Evolutionary conservation across 164 flowering plant genomes (phyloP).

Genomic region (Saururus chinensis): DNA sequence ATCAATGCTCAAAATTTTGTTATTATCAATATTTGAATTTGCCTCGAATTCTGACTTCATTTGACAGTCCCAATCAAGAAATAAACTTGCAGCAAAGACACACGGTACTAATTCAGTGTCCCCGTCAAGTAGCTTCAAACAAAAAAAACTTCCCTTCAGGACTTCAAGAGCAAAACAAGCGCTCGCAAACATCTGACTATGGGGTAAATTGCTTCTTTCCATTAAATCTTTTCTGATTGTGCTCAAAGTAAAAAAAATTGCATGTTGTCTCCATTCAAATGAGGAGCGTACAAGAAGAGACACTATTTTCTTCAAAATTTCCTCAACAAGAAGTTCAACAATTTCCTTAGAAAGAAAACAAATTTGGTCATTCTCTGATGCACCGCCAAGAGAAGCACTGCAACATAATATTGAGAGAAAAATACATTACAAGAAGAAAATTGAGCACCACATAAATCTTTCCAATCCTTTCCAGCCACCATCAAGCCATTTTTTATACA

Average conservation of each 20-base stretch:
- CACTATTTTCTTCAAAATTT: slow-evolving; percentile 31
- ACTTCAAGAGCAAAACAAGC: slow-evolving; percentile 64
- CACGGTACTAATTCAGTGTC: slow-evolving; percentile 38
- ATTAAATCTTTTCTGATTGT: slow-evolving; percentile 9
- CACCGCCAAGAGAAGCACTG: slow-evolving; percentile 83
- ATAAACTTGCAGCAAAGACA: slow-evolving; percentile 47
- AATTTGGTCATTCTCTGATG: slow-evolving; percentile 26
- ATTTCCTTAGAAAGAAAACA: slow-evolving; percentile 49
- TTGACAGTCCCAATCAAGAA: slow-evolving; percentile 62
- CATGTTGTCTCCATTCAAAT: slow-evolving; percentile 45
- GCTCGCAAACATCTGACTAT: slow-evolving; percentile 24
- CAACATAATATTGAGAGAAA: slow-evolving; percentile 18
- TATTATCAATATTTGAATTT: slow-evolving; percentile 1
- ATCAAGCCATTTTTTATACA: not conserved
- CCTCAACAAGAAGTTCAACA: slow-evolving; percentile 31
- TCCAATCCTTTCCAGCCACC: not conserved
- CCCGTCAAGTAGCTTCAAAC: slow-evolving; percentile 28
- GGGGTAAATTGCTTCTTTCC: slow-evolving; percentile 12
- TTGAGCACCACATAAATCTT: not conserved
- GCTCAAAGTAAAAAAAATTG: slow-evolving; percentile 22
- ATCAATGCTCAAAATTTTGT: no score
- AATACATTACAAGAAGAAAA: not conserved
- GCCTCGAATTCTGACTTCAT: slow-evolving; percentile 15
- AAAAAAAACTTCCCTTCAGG: slow-evolving; percentile 51
- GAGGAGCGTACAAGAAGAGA: slow-evolving; percentile 44